Evolutionary conservation across 23 red algal genomes (phyloP), one percentile per base, ranked within the genome.

Genomic region (Gracilaria gracilis): DNA sequence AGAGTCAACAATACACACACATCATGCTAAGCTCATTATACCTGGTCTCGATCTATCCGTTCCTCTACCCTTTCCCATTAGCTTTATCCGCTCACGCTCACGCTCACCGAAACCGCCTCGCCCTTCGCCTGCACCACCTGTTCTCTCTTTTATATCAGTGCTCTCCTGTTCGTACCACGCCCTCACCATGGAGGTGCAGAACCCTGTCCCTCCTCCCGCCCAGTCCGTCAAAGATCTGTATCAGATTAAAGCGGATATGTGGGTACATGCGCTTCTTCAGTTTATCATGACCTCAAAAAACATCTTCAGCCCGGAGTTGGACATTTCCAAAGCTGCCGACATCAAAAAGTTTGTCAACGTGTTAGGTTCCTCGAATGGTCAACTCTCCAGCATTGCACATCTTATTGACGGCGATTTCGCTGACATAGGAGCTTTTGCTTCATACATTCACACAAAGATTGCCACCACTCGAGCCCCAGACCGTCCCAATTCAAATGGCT

Each of bases 341-440:
- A 67, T 67, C 62, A 36, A 13, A 33, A 67, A 67, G 62, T 67
- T 67, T 31, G 62, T 67, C 33, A 11, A 67, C 27, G 33, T 33
- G 1, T 24, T 67, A 2, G 62, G 62, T 15, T 24, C 62, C 2
- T 3, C 33, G 1, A 67, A 67, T 24, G 62, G 62, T 9, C 62
- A 67, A 36, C 62, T 67, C 1, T 67, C 62, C 20, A 34, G 16
- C 62, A 67, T 67, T 3, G 62, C 62, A 1, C 62, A 67, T 17
- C 62, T 67, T 13, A 17, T 67, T 1, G 9, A 17, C 20, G 62
- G 62, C 25, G 62, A 67, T 24, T 67, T 67, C 33, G 62, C 62
- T 9, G 28, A 67, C 11, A 67, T 67, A 13, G 62, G 62, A 0
- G 62, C 62, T 1, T 24, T 67, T 1, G 62, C 24, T 1, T 67